phyloP scores from a whole-genome alignment of 768 basidiomycete species.

The Leucocoprinus birnbaumii region DNA sequence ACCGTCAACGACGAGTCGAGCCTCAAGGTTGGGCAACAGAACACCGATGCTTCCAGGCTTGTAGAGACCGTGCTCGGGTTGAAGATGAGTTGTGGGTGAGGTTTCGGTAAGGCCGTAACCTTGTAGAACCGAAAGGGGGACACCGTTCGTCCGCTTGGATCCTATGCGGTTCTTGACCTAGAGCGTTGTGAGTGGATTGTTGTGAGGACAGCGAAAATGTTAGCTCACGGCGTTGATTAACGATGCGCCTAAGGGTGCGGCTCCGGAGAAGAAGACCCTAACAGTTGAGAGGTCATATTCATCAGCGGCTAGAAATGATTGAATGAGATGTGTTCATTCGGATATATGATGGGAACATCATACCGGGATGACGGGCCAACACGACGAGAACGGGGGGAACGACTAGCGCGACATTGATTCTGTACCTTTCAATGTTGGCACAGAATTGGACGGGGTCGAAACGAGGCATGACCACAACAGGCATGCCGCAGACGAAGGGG shows the following conservation, averaged over 20 bases:
- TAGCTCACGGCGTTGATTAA: slow-evolving; percentile 47
- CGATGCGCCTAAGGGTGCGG: slow-evolving; percentile 73
- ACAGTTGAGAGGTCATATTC: slow-evolving; percentile 67
- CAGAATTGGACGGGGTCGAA: slow-evolving; percentile 76
- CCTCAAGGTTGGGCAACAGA: slow-evolving; percentile 74
- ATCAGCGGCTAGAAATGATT: slow-evolving; percentile 43
- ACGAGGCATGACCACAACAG: slow-evolving; percentile 56
- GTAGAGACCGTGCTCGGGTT: slow-evolving; percentile 39
- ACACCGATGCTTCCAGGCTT: slow-evolving; percentile 68
- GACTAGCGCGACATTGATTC: slow-evolving; percentile 51
- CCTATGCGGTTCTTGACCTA: slow-evolving; percentile 37
- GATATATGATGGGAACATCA: slow-evolving; percentile 18
- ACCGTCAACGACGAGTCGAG: slow-evolving; percentile 64
- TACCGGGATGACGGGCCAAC: slow-evolving; percentile 67
- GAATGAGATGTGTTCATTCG: not conserved
- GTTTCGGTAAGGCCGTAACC: slow-evolving; percentile 85
- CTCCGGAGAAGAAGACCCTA: slow-evolving; percentile 61
- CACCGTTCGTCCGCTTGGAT: slow-evolving; percentile 36
- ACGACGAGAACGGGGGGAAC: slow-evolving; percentile 86
- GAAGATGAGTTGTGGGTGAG: slow-evolving; percentile 64
- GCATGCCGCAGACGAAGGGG: slow-evolving; percentile 46
- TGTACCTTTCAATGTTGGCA: slow-evolving; percentile 61
- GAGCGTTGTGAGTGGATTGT: not conserved
- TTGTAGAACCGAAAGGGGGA: slow-evolving; percentile 42
- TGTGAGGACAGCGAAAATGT: slow-evolving; percentile 15